Percentiles rank a stretch among this genome's conserved stretches.
phyloP scores from a whole-genome alignment of 495 filamentous ascomycete species.

The Podospora didyma region DNA sequence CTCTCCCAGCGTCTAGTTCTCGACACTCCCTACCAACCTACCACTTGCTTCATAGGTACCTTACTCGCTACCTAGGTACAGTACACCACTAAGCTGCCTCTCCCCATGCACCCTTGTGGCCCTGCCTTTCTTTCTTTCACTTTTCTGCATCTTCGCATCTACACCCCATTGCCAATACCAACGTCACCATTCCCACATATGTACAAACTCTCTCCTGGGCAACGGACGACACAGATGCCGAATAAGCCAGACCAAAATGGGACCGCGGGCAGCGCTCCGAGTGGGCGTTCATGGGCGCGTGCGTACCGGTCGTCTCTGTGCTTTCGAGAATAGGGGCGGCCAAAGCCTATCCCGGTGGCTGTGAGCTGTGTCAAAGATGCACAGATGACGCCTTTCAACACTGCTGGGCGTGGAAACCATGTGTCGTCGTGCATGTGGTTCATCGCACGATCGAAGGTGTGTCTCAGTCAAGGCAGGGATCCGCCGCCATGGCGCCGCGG shows the following conservation, averaged over 20 bases:
- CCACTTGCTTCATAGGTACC: too few species aligned
- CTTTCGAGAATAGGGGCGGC: neutral
- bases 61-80: too few species aligned
- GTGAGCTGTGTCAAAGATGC: neutral
- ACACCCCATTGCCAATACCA: too few species aligned
- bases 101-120: too few species aligned
- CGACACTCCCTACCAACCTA: neutral
- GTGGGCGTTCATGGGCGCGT: neutral
- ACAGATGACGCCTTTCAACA: neutral
- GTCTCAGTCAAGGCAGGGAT: slow-evolving; percentile 13
- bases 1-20: neutral
- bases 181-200: too few species aligned
- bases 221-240: too few species aligned
- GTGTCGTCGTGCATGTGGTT: slow-evolving; percentile 6
- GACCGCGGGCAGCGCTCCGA: neutral
- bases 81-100: too few species aligned
- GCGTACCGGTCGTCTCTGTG: neutral
- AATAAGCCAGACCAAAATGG: too few species aligned
- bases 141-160: too few species aligned
- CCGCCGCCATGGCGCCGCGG: slow-evolving; percentile 10
- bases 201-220: neutral
- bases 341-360: neutral
- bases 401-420: slow-evolving; percentile 4
- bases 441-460: slow-evolving; percentile 9
- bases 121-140: too few species aligned